Conservation (phyloP, 768 basidiomycete species). For the Amanita rubescens region DNA sequence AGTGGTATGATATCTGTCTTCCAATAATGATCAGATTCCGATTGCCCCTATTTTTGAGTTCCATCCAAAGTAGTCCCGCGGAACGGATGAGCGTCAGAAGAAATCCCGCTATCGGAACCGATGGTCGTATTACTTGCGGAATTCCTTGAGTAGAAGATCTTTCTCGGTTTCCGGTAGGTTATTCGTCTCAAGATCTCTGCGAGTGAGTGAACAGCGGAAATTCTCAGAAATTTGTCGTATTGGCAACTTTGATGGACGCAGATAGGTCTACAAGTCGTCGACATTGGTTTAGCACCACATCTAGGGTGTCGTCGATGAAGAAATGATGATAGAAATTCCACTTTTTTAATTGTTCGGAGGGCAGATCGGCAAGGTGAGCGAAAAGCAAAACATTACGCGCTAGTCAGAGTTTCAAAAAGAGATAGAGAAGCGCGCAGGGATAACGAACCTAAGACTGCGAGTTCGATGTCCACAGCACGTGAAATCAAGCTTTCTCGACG, state of each 20-base stretch:
- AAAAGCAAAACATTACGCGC: slow-evolving; percentile 43
- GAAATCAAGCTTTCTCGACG: neutral
- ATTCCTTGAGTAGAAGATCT: slow-evolving; percentile 15
- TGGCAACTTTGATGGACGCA: slow-evolving; percentile 20
- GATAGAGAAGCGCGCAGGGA: neutral
- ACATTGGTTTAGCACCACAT: slow-evolving; percentile 31
- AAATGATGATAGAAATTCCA: slow-evolving; percentile 48
- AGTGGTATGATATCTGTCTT: slow-evolving; percentile 30
- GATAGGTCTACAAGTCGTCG: slow-evolving; percentile 28
- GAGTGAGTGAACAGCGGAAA: slow-evolving; percentile 33
- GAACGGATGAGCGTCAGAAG: slow-evolving; percentile 18
- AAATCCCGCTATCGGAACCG: neutral
- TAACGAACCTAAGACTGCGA: neutral
- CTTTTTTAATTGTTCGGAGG: neutral
- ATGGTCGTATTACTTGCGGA: slow-evolving; percentile 14
- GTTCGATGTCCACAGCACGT: neutral
- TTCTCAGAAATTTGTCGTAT: slow-evolving; percentile 32
- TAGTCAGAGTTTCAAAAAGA: too few relatives aligned
- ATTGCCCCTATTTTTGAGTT: slow-evolving; percentile 13
- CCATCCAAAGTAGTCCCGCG: slow-evolving; percentile 27
- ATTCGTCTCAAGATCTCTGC: slow-evolving; percentile 23
- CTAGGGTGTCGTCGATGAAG: slow-evolving; percentile 32
- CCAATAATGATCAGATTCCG: slow-evolving; percentile 30
- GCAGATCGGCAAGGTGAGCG: slow-evolving; percentile 30
- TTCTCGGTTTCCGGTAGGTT: slow-evolving; percentile 17